Conservation (phyloP, 2,329 filamentous ascomycete genomes). For the Aspergillus unguis region DNA sequence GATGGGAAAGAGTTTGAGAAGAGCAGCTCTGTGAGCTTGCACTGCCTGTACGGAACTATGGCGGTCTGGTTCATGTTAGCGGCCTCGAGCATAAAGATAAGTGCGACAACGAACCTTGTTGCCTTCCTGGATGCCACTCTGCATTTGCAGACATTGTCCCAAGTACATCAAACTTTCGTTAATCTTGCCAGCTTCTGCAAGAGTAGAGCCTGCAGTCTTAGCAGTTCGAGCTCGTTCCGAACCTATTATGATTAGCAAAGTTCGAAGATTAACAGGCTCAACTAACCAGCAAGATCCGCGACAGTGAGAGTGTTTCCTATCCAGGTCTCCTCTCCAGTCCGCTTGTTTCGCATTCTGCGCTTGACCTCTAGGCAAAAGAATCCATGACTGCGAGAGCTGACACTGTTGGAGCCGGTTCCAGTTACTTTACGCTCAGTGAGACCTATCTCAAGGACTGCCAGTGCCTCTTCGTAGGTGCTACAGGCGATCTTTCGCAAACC, state of each 20-base stretch:
- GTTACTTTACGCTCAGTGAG: slow-evolving; percentile 82
- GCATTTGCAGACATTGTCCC: slow-evolving; percentile 93
- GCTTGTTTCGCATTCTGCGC: slow-evolving; percentile 59
- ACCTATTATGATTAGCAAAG: slow-evolving; percentile 36
- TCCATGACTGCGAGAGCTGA: slow-evolving; percentile 86
- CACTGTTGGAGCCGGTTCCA: slow-evolving; percentile 88
- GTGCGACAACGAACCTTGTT: slow-evolving; percentile 60
- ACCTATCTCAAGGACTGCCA: slow-evolving; percentile 86
- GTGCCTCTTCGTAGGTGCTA: slow-evolving; percentile 72
- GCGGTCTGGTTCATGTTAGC: slow-evolving; percentile 53
- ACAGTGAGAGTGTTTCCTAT: slow-evolving; percentile 76
- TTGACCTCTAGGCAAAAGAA: slow-evolving; percentile 96
- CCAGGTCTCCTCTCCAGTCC: slow-evolving; percentile 62
- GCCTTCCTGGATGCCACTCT: slow-evolving; percentile 71
- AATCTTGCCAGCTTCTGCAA: slow-evolving; percentile 96
- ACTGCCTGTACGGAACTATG: slow-evolving; percentile 75
- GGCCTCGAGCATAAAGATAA: not conserved
- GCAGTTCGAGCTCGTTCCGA: slow-evolving; percentile 91
- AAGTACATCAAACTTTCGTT: slow-evolving; percentile 98
- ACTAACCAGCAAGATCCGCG: slow-evolving; percentile 77
- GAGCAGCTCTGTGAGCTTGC: slow-evolving; percentile 78
- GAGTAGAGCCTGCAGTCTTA: slow-evolving; percentile 86
- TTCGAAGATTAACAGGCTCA: not conserved
- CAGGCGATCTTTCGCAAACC: slow-evolving; percentile 89
- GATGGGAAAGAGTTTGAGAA: slow-evolving; percentile 83